Evolutionary conservation across 1,139 yeast species (phyloP).

Genomic region (Kurtzmaniella natalensis): DNA sequence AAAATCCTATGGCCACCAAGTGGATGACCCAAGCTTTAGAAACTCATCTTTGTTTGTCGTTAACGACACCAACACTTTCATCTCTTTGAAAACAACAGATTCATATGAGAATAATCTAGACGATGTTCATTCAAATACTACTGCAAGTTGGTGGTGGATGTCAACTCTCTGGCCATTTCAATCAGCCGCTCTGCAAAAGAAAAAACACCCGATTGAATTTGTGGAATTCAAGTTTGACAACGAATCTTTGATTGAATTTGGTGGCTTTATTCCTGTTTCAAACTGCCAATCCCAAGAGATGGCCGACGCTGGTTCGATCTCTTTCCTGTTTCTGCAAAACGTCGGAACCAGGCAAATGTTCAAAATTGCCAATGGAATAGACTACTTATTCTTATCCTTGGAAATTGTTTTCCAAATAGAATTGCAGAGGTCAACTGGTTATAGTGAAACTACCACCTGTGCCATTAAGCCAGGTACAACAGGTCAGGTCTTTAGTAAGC

Average conservation of each 20-base stretch:
- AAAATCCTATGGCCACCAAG: neutral
- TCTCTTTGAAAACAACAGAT: conserved; percentile 5
- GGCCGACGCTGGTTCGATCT: conserved; percentile 18
- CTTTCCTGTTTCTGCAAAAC: conserved; percentile 11
- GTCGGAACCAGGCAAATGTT: neutral
- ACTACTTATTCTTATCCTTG: conserved; percentile 4
- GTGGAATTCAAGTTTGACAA: conserved; percentile 13
- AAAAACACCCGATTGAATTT: conserved; percentile 13
- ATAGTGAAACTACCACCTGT: conserved; percentile 15
- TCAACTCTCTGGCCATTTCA: conserved; percentile 5
- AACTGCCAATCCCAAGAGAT: conserved; percentile 20
- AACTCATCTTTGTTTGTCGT: conserved; percentile 9
- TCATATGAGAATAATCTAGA: conserved; percentile 1
- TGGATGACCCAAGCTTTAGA: neutral
- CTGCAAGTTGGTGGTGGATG: conserved; percentile 1
- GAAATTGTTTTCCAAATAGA: conserved; percentile 9
- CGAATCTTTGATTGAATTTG: conserved; percentile 9
- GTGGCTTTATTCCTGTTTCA: conserved; percentile 21
- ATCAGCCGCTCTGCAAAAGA: too few species aligned
- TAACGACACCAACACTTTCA: conserved; percentile 9
- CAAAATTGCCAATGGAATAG: neutral
- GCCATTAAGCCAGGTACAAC: conserved; percentile 13
- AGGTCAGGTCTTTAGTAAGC: conserved; percentile 21
- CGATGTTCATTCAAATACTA: neutral
- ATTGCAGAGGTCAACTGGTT: conserved; percentile 4